Percentiles rank a stretch among this genome's conserved stretches.
These are phyloP conservation scores for Aspergillus novoparasiticus DNA, from an alignment of 2,329 filamentous ascomycete genomes.

Conservation along the genomic window DNA sequence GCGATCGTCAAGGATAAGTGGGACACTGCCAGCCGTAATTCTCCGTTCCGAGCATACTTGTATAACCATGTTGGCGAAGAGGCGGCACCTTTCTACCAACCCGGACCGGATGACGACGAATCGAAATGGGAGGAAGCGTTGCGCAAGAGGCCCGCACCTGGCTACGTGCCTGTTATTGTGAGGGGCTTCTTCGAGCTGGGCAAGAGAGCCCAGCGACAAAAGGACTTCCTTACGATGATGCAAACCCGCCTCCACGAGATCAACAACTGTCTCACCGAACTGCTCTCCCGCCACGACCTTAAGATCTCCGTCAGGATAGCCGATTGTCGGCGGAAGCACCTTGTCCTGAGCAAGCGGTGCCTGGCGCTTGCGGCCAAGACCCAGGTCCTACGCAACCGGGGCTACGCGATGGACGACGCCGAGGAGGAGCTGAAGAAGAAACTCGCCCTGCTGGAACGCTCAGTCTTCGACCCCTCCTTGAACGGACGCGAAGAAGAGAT, in stretches of 20 bases:
- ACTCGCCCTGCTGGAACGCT: slow-evolving; percentile 59
- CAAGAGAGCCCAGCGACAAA: slow-evolving; percentile 60
- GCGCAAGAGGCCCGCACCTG: slow-evolving; percentile 58
- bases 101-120: slow-evolving; percentile 59
- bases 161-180: slow-evolving; percentile 62
- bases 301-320: slow-evolving; percentile 61
- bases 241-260: slow-evolving; percentile 65
- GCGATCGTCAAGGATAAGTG: slow-evolving; percentile 64
- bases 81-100: slow-evolving; percentile 63
- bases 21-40: slow-evolving; percentile 55
- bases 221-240: slow-evolving; percentile 59
- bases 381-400: slow-evolving; percentile 64
- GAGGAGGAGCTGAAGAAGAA: slow-evolving; percentile 67
- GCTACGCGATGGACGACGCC: slow-evolving; percentile 65
- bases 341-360: slow-evolving; percentile 61
- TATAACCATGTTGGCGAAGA: slow-evolving; percentile 65
- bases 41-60: slow-evolving; percentile 62
- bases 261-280: slow-evolving; percentile 61
- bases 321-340: slow-evolving; percentile 61
- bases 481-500: slow-evolving; percentile 65
- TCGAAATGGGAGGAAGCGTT: slow-evolving; percentile 67
- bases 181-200: slow-evolving; percentile 63
- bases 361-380: slow-evolving; percentile 65
- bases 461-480: slow-evolving; percentile 62
- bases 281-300: slow-evolving; percentile 63